A percentile compares a stretch with the other conserved stretches of the same genome.
Evolutionary conservation across 345 rosid species (phyloP).

Genomic region (Clarkia xantiana): DNA sequence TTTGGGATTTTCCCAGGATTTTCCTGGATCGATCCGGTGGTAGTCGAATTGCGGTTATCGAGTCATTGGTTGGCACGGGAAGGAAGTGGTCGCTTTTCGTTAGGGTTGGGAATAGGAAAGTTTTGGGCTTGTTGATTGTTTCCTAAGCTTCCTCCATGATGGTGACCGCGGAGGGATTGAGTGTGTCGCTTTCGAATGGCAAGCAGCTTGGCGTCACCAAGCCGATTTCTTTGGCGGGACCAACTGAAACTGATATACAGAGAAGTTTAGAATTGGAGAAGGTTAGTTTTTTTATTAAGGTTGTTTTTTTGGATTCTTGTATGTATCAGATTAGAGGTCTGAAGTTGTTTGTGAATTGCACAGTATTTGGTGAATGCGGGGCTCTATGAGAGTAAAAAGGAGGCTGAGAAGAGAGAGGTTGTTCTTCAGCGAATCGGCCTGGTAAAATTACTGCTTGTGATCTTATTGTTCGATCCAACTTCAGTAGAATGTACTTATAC

Average conservation of each 20-base stretch:
- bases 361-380: conserved; percentile 59
- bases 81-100: neutral
- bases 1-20: too few relatives aligned
- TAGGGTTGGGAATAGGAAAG: too few relatives aligned
- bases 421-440: conserved; percentile 50
- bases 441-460: conserved; percentile 22
- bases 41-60: too few relatives aligned
- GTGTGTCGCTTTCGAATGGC: conserved; percentile 14
- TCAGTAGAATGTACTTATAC: too few relatives aligned
- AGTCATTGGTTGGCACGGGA: too few relatives aligned
- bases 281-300: conserved; percentile 23
- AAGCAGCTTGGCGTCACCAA: conserved; percentile 54
- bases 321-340: conserved; percentile 1
- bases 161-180: conserved; percentile 39
- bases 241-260: conserved; percentile 53
- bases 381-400: conserved; percentile 69
- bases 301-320: neutral
- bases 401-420: conserved; percentile 51
- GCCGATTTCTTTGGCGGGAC: conserved; percentile 72
- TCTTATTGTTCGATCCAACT: neutral
- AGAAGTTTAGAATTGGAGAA: conserved; percentile 53
- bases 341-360: conserved; percentile 2
- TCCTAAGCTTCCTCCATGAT: conserved; percentile 10
- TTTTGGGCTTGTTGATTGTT: too few relatives aligned
- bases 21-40: too few relatives aligned